Base-by-base conservation (phyloP, 2,329 filamentous ascomycete genomes). In the Penicillium sp. region DNA sequence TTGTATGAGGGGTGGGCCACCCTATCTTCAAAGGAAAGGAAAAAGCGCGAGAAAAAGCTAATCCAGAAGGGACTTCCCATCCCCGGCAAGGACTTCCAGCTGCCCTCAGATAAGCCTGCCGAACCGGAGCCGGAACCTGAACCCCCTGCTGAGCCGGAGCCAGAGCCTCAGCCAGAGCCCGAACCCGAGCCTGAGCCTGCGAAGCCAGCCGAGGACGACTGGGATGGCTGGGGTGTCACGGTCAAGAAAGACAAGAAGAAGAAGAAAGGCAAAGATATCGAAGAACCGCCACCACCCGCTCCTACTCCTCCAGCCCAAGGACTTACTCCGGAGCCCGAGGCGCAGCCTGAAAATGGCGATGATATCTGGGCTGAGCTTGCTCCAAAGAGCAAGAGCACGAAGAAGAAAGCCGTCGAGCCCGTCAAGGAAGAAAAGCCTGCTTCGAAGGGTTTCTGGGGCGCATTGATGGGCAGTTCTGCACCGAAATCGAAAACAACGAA, bases 251-350 rank as follows among this genome's bases (percentile, higher is more conserved):
- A 69, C 41, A 67, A 71, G 37, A 69, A 72, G 59, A 68, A 68
- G 1, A 79, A 77, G 58, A 83, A 79, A 63, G 70, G 64, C 48
- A 80, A 72, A 55, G 66, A 68, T 43, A 55, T 73, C 41, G 66
- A 70, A 46, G 74, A 75, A 26, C 74, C 75, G 44, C 77, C 77
- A 26, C 77, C 77, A 29, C 76, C 75, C 15, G 77, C 75, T 18
- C 77, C 77, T 2, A 78, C 75, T 27, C 76, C 77, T 37, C 77
- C 77, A 36, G 68, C 74, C 40, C 68, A 77, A 54, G 75, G 73
- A 17, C 59, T 78, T 4, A 70, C 67, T 4, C 72, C 72, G 4
- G 75, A 78, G 41, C 67, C 69, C 13, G 59, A 67, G 40, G 59
- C 65, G 3, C 54, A 65, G 12, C 57, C 61, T 34, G 60, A 67